Evolutionary conservation across 2,329 filamentous ascomycete genomes (phyloP).

Genomic region (Chaetomium strumarium): DNA sequence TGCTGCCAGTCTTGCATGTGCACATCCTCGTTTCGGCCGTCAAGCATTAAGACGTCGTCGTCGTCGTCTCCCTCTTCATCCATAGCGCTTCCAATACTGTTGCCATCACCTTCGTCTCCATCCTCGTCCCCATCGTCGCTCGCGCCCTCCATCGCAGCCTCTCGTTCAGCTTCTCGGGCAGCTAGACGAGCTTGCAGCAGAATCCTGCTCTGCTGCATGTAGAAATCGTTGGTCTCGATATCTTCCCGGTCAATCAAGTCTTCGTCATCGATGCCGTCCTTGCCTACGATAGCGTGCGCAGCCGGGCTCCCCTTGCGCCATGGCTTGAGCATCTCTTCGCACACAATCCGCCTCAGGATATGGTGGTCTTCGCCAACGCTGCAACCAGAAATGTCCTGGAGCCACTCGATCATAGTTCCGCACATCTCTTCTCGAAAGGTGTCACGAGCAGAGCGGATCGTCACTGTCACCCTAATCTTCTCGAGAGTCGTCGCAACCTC

Average conservation of each 20-base stretch:
- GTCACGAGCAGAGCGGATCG: slow-evolving; percentile 85
- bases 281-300: slow-evolving; percentile 70
- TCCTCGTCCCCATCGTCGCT: slow-evolving; percentile 50
- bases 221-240: slow-evolving; percentile 30
- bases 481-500: slow-evolving; percentile 81
- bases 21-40: slow-evolving; percentile 42
- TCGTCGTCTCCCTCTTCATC: slow-evolving; percentile 42
- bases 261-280: slow-evolving; percentile 77
- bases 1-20: slow-evolving; percentile 44
- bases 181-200: slow-evolving; percentile 27
- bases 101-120: slow-evolving; percentile 41
- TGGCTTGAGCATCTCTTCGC: slow-evolving; percentile 81
- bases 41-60: slow-evolving; percentile 54
- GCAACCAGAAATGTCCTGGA: slow-evolving; percentile 86
- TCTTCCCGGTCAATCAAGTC: slow-evolving; percentile 51
- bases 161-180: slow-evolving; percentile 33
- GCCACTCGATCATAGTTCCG: slow-evolving; percentile 94
- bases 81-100: slow-evolving; percentile 15
- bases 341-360: slow-evolving; percentile 74
- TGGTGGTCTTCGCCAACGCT: slow-evolving; percentile 73
- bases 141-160: slow-evolving; percentile 62
- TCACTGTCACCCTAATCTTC: slow-evolving; percentile 92
- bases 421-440: slow-evolving; percentile 99
- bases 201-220: slow-evolving; percentile 31
- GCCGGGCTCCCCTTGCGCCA: slow-evolving; percentile 85